Percentiles rank a stretch among this genome's conserved stretches.
These are phyloP conservation scores for Candida berthetii DNA, from an alignment of 805 yeast species.

Conservation along the genomic window DNA sequence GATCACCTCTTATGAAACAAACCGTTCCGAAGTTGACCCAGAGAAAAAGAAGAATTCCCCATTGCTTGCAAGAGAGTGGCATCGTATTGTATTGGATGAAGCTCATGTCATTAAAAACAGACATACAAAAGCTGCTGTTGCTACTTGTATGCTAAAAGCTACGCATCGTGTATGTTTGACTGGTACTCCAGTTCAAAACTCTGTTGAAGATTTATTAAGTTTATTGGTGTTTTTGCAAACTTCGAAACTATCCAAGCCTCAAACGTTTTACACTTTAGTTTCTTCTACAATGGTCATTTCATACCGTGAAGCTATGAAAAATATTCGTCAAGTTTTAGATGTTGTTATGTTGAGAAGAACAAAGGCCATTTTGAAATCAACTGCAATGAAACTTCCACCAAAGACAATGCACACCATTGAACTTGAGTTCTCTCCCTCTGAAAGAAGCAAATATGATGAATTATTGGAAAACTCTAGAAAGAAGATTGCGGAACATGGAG, in stretches of 20 bases:
- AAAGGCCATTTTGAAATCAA: conserved; percentile 26
- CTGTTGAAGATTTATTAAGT: conserved; percentile 45
- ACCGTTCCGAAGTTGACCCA: conserved; percentile 29
- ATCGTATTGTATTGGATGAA: conserved; percentile 54
- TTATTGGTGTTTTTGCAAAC: conserved; percentile 36
- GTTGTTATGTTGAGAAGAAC: conserved; percentile 40
- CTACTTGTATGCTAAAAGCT: conserved; percentile 35
- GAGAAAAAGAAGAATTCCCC: conserved; percentile 16
- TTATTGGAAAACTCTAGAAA: no score
- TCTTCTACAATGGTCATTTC: no score
- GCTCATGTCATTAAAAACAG: conserved; percentile 57
- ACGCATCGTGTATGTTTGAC: conserved; percentile 51
- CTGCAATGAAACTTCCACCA: conserved; percentile 14
- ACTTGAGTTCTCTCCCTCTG: conserved; percentile 20
- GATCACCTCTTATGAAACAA: conserved; percentile 61
- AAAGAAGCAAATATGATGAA: conserved; percentile 20
- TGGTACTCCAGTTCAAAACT: conserved; percentile 63
- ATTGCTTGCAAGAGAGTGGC: conserved; percentile 28
- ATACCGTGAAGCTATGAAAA: no score
- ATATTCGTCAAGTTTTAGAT: conserved; percentile 9
- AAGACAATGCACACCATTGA: conserved; percentile 11
- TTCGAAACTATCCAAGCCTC: conserved; percentile 18
- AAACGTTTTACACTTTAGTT: no score
- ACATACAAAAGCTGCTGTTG: conserved; percentile 37
- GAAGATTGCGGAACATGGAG: neutral